These are phyloP conservation scores for Sesbania bispinosa DNA, from an alignment of 306 rosid species.

Conservation along the genomic window DNA sequence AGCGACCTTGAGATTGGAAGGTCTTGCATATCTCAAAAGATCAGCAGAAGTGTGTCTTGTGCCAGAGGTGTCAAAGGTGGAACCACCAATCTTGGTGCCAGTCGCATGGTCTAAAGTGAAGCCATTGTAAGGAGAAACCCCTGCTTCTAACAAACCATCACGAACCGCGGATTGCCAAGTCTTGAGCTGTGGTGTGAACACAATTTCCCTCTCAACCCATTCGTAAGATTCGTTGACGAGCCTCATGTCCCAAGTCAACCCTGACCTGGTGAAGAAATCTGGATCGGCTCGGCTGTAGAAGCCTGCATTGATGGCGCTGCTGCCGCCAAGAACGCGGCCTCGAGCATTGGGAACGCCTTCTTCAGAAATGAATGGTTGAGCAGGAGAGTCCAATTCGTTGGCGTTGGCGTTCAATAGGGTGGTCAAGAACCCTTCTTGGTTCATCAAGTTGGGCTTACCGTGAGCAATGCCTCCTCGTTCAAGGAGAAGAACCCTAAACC, in stretches of 20 bases:
- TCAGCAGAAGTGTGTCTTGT: conserved; percentile 74
- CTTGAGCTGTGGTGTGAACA: conserved; percentile 58
- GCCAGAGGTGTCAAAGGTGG: conserved; percentile 70
- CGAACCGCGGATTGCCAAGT: conserved; percentile 82
- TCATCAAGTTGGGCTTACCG: conserved; percentile 47
- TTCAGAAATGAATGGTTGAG: conserved; percentile 67
- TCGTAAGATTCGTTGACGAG: conserved; percentile 68
- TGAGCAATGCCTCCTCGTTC: conserved; percentile 66
- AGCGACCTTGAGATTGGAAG: conserved; percentile 47
- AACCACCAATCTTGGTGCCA: conserved; percentile 88
- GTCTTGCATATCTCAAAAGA: conserved; percentile 46
- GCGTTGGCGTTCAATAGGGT: conserved; percentile 40
- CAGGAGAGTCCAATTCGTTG: conserved; percentile 48
- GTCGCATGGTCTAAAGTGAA: conserved; percentile 57
- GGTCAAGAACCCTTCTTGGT: conserved; percentile 83
- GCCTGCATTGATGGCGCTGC: conserved; percentile 92
- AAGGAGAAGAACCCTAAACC: conserved; percentile 55
- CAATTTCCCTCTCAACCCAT: conserved; percentile 76
- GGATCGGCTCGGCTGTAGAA: conserved; percentile 81
- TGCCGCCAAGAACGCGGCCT: conserved; percentile 91
- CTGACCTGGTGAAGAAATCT: conserved; percentile 46
- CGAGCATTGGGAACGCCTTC: conserved; percentile 91
- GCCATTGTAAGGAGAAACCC: conserved; percentile 78
- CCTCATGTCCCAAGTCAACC: conserved; percentile 48
- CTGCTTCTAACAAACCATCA: conserved; percentile 72